Conservation (phyloP, 257 asterid species). For the Ajuga chamaepitys region DNA sequence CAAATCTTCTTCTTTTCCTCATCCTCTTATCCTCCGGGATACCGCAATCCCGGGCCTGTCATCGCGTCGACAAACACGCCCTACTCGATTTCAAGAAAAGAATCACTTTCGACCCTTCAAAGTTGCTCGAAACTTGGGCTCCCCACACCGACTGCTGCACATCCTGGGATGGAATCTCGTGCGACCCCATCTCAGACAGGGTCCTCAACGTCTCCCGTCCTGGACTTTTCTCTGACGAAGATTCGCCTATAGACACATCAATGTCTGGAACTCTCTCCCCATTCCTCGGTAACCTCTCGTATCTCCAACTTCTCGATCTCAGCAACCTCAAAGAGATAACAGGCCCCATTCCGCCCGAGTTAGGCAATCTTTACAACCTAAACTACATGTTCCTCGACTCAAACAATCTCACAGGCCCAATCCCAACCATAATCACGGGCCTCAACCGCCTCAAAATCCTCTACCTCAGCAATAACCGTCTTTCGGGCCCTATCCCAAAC, state of each 20-base stretch:
- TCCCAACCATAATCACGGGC: slow-evolving; percentile 30
- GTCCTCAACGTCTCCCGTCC: slow-evolving; percentile 49
- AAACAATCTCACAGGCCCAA: slow-evolving; percentile 39
- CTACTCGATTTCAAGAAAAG: slow-evolving; percentile 42
- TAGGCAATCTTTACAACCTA: slow-evolving; percentile 35
- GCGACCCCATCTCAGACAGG: slow-evolving; percentile 33
- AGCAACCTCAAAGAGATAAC: slow-evolving; percentile 37
- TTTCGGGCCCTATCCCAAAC: slow-evolving; percentile 41
- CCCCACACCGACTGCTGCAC: slow-evolving; percentile 57
- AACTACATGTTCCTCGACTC: slow-evolving; percentile 25
- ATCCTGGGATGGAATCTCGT: slow-evolving; percentile 52
- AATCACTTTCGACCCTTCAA: slow-evolving; percentile 45
- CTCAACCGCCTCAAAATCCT: slow-evolving; percentile 24
- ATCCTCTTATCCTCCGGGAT: slow-evolving; percentile 3
- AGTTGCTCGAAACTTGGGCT: slow-evolving; percentile 45
- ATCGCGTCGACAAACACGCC: slow-evolving; percentile 40
- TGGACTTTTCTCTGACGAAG: slow-evolving; percentile 25
- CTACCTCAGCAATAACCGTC: slow-evolving; percentile 27
- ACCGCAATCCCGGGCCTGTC: slow-evolving; percentile 34
- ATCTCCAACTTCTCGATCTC: slow-evolving; percentile 44
- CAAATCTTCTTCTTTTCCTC: slow-evolving; percentile 19
- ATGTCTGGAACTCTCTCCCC: slow-evolving; percentile 56
- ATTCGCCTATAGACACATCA: slow-evolving; percentile 29
- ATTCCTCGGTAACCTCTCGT: slow-evolving; percentile 46
- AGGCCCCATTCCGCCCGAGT: slow-evolving; percentile 45